Conservation (phyloP, 495 filamentous ascomycete genomes). For the Tuber magnatum region DNA sequence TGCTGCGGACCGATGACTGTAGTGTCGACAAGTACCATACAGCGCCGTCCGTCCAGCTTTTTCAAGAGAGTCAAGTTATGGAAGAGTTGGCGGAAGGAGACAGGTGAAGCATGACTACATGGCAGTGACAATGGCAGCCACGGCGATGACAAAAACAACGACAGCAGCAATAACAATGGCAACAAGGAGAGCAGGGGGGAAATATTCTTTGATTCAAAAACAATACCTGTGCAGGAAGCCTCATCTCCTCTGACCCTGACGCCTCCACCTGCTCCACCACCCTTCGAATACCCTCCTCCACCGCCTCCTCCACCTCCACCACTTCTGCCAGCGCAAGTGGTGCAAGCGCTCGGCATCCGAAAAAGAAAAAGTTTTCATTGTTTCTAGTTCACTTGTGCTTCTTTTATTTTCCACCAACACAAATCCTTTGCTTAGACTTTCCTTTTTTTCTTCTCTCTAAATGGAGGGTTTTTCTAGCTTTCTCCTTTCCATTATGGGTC, state of each 20-base stretch:
- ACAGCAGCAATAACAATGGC: constrained; percentile 8
- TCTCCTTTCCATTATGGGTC: constrained; percentile 8
- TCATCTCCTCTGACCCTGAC: not conserved
- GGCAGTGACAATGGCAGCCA: constrained; percentile 31
- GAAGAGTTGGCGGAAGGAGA: constrained; percentile 36
- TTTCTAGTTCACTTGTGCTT: constrained; percentile 35
- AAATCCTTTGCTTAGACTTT: not conserved
- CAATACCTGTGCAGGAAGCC: constrained; percentile 17
- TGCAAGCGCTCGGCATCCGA: constrained; percentile 30
- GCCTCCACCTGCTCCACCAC: not conserved
- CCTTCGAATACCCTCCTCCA: not conserved
- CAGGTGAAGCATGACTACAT: constrained; percentile 40
- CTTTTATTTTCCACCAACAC: constrained; percentile 12
- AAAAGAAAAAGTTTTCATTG: constrained; percentile 42
- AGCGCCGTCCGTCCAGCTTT: constrained; percentile 39
- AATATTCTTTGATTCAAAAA: constrained; percentile 20
- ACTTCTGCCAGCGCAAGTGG: constrained; percentile 5
- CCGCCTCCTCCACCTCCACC: constrained; percentile 1
- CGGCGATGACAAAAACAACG: constrained; percentile 4
- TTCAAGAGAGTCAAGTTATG: constrained; percentile 40
- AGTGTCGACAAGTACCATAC: constrained; percentile 33
- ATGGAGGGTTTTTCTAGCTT: constrained; percentile 7
- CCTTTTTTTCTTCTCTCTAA: constrained; percentile 9
- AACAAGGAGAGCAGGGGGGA: constrained; percentile 17
- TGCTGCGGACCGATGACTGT: constrained; percentile 33